phyloP scores from a whole-genome alignment of 1,284 basidiomycete species.

The Psilocybe mexicana region DNA sequence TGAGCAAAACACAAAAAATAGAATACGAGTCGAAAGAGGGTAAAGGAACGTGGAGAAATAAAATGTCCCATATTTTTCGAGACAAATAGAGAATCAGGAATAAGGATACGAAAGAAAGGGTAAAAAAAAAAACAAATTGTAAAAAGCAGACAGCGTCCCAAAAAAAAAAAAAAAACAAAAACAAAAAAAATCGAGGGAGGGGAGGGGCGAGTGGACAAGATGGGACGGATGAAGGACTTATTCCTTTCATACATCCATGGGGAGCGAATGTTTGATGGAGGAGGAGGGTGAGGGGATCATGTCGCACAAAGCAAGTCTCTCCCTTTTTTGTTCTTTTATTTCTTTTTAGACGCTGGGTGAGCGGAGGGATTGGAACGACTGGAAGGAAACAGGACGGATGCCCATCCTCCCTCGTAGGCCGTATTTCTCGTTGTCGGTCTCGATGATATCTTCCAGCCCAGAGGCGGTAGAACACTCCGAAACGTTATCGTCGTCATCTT shows the following conservation, averaged over 20 bases:
- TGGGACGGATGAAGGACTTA: conserved; percentile 7
- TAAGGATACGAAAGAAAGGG: conserved; percentile 18
- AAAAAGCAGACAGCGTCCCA: conserved; percentile 6
- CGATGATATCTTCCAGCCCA: conserved; percentile 29
- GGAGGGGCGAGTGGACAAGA: conserved; percentile 7
- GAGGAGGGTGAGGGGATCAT: not conserved
- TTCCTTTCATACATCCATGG: not conserved
- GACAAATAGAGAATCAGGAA: conserved; percentile 21
- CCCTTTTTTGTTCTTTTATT: not conserved
- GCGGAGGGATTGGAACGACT: conserved; percentile 25
- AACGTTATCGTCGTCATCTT: conserved; percentile 29
- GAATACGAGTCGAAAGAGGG: not conserved
- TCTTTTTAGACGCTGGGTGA: conserved; percentile 26
- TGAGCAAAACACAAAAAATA: not conserved
- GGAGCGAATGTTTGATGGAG: not conserved
- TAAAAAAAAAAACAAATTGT: not conserved
- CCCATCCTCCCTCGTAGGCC: conserved; percentile 31
- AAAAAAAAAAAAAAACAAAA: not conserved
- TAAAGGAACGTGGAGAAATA: conserved; percentile 1
- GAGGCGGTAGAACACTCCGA: conserved; percentile 31
- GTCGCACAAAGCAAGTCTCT: conserved; percentile 10
- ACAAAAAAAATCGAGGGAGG: conserved; percentile 1
- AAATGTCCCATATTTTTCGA: not conserved
- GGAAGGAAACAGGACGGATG: conserved; percentile 34
- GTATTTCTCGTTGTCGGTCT: conserved; percentile 36